A percentile compares a stretch with the other conserved stretches of the same genome.
These are phyloP conservation scores for Venturia carpophila DNA, from an alignment of 2,329 filamentous ascomycete genomes.

Conservation along the genomic window DNA sequence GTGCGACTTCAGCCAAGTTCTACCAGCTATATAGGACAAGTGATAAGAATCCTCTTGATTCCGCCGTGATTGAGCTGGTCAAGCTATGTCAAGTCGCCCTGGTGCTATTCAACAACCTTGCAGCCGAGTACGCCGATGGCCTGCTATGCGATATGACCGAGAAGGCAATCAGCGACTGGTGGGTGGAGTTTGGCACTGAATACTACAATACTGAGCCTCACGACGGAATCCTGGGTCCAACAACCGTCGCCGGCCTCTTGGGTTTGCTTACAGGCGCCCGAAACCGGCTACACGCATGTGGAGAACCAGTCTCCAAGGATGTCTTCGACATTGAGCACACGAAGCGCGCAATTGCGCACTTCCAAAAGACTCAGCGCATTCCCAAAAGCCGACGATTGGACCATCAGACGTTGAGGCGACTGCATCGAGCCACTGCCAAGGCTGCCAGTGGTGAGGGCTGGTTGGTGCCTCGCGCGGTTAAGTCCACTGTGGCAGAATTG, in stretches of 20 bases:
- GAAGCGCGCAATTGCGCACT: conserved; percentile 76
- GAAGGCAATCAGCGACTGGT: conserved; percentile 85
- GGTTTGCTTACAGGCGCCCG: conserved; percentile 84
- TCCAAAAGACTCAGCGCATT: conserved; percentile 83
- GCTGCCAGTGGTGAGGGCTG: conserved; percentile 83
- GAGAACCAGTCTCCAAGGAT: conserved; percentile 80
- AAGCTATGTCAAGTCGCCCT: conserved; percentile 87
- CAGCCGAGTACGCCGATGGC: conserved; percentile 84
- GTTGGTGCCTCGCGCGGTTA: conserved; percentile 84
- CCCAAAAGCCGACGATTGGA: conserved; percentile 72
- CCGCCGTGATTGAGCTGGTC: conserved; percentile 78
- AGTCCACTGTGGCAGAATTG: conserved; percentile 88
- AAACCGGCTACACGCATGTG: conserved; percentile 78
- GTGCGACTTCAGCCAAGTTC: conserved; percentile 84
- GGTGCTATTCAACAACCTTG: conserved; percentile 77
- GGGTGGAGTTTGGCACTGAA: conserved; percentile 86
- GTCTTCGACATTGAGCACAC: conserved; percentile 78
- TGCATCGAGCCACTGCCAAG: conserved; percentile 81
- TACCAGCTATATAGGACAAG: conserved; percentile 82
- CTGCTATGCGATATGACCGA: conserved; percentile 91
- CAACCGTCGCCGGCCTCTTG: conserved; percentile 78
- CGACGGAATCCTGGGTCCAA: conserved; percentile 86
- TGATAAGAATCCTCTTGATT: conserved; percentile 69
- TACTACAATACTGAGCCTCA: conserved; percentile 88
- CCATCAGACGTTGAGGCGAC: conserved; percentile 68